These are phyloP conservation scores for Pulveroboletus sp. DNA, from an alignment of 768 basidiomycete genomes.

Conservation along the genomic window DNA sequence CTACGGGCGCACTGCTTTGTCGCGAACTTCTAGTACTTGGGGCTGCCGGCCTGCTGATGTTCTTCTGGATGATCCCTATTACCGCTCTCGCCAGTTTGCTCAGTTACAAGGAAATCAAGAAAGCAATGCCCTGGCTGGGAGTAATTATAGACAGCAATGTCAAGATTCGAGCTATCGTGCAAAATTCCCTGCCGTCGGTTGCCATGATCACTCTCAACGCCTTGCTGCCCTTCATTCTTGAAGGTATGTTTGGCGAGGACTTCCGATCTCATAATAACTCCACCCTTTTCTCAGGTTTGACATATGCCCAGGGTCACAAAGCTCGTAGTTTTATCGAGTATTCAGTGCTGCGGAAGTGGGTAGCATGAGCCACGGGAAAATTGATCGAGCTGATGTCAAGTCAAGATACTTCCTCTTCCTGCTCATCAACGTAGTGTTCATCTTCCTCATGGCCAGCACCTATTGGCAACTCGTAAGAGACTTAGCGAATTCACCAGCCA, in stretches of 20 bases:
- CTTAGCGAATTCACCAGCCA: constrained; percentile 88
- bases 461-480: constrained; percentile 91
- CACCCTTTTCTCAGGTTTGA: constrained; percentile 48
- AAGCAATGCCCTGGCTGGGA: constrained; percentile 83
- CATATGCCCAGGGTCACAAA: constrained; percentile 86
- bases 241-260: constrained; percentile 47
- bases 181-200: constrained; percentile 89
- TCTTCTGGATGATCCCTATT: constrained; percentile 92
- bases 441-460: constrained; percentile 87
- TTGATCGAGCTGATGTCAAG: constrained; percentile 7
- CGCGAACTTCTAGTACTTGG: constrained; percentile 70
- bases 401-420: constrained; percentile 90
- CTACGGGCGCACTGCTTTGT: constrained; percentile 50
- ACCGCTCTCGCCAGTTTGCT: constrained; percentile 81
- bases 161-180: constrained; percentile 80
- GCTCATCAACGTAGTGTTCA: constrained; percentile 88
- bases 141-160: constrained; percentile 78
- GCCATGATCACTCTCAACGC: constrained; percentile 91
- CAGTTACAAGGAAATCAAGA: constrained; percentile 92
- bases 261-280: not conserved
- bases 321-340: constrained; percentile 94
- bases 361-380: constrained; percentile 1
- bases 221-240: constrained; percentile 80
- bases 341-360: constrained; percentile 86
- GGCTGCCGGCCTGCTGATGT: constrained; percentile 69